Conservation (phyloP, 257 asterid genomes). For the Rauvolfia tetraphylla region DNA sequence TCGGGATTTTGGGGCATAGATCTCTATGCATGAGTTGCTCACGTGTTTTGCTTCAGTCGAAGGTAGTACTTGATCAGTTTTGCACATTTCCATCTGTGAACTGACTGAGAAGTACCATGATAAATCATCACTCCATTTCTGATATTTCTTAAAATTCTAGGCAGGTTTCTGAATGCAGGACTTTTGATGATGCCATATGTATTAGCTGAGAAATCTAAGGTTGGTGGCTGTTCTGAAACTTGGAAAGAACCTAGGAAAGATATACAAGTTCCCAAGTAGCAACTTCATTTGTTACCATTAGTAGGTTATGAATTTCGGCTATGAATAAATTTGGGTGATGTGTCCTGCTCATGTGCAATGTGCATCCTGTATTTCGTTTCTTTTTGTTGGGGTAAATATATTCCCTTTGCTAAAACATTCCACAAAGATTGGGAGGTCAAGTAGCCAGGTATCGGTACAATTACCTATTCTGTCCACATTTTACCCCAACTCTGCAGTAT, state of each 20-base stretch:
- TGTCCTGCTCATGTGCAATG: not conserved
- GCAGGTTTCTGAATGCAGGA: not conserved
- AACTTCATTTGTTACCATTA: not conserved
- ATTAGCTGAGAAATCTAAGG: not conserved
- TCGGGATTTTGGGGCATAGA: slow-evolving; percentile 58
- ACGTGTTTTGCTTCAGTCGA: not conserved
- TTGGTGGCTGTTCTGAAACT: not conserved
- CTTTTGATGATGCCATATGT: not conserved
- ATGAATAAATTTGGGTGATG: not conserved
- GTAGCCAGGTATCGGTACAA: no score
- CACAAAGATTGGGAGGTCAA: no score
- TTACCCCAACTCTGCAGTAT: no score
- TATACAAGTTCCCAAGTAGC: not conserved
- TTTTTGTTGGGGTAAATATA: no score
- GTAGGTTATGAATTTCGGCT: not conserved
- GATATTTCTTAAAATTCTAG: not conserved
- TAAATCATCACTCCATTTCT: not conserved
- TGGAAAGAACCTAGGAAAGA: not conserved
- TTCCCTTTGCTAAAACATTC: not conserved
- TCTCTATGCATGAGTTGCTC: slow-evolving; percentile 36
- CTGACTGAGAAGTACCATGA: not conserved
- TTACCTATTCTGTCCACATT: no score
- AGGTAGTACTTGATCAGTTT: not conserved
- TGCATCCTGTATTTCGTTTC: not conserved
- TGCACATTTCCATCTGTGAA: not conserved